phyloP scores from a whole-genome alignment of 2,329 filamentous ascomycete genomes.

The Ascosphaera apis region DNA sequence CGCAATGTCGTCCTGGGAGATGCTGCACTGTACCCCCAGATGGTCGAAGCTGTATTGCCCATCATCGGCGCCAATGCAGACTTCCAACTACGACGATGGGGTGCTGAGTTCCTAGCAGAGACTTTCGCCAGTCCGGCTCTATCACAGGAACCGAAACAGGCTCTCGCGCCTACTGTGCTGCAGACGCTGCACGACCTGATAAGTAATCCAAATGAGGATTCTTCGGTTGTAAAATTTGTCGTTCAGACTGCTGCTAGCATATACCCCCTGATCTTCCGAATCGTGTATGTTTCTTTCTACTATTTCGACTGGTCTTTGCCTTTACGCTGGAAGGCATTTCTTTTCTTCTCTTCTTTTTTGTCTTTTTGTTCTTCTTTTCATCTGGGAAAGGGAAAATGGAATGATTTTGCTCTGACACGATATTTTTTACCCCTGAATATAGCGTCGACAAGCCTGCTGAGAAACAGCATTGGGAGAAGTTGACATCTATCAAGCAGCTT shows the following conservation, averaged over 20 bases:
- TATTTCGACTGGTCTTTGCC: too few relatives aligned
- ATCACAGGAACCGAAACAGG: constrained; percentile 53
- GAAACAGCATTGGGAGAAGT: constrained; percentile 60
- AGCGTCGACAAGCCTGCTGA: constrained; percentile 79
- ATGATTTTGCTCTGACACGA: too few relatives aligned
- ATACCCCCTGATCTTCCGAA: constrained; percentile 75
- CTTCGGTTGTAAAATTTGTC: constrained; percentile 58
- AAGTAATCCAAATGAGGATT: constrained; percentile 51
- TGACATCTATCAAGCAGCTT: constrained; percentile 68
- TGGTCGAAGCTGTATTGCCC: constrained; percentile 79
- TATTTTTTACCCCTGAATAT: too few relatives aligned
- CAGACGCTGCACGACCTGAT: constrained; percentile 50
- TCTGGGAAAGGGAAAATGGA: background rate
- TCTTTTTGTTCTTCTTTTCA: too few relatives aligned
- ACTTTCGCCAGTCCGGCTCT: constrained; percentile 85
- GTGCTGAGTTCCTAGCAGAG: constrained; percentile 84
- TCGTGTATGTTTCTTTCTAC: constrained; percentile 54
- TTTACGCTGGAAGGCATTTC: constrained; percentile 1
- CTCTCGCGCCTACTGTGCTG: constrained; percentile 52
- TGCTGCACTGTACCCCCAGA: constrained; percentile 69
- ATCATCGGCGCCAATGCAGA: constrained; percentile 56
- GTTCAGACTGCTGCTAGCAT: constrained; percentile 80
- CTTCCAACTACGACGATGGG: constrained; percentile 80
- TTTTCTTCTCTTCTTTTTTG: constrained; percentile 9
- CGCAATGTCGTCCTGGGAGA: constrained; percentile 75